Evolutionary conservation across 805 yeast genomes (phyloP), one percentile per base, ranked within the genome.

Genomic region (Tetrapisispora namnaoensis): DNA sequence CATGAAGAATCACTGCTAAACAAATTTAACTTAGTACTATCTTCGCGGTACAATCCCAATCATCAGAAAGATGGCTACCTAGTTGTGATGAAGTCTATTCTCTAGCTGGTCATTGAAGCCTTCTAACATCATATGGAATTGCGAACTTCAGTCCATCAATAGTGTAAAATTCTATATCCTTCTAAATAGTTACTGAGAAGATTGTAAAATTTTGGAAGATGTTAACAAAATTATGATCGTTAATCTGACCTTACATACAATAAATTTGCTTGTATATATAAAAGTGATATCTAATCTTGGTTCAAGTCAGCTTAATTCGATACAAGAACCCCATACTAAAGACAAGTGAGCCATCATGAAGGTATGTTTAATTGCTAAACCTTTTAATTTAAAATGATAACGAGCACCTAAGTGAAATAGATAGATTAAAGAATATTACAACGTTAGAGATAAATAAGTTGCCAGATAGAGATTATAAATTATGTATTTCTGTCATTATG

Each of bases 331-430:
- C 17, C 34, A 45, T 38, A 45, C 48, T 41, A 39, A 51, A 59
- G 61, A 60, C 61, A 59, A 64, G 63, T 61, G 66, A 56, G 62
- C 66, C 68, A 66, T 58, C 64, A 67, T 67, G 70, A 67, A 67
- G 70, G 70, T 67, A 67, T 67, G 70, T 65, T 36, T 42, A n/a
- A 20, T 18, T 5, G 10, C 11, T 20, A 32, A 42, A 42, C 28
- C 18, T 17, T 30, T 42, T 17, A 30, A 8, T 30, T 42, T 42
- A 11, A 32, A 14, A 36, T 17, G 20, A n/a, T 17, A 36, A 18
- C 7, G 21, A 36, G 10, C 9, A n/a, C n/a, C 4, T 36, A 17
- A 36, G n/a, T 36, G 38, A 28, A 24, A 32, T 42, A 39, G 30
- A 24, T 17, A 20, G 13, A 17, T 17, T 36, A 21, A n/a, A 36